phyloP scores from a whole-genome alignment of 2,329 filamentous ascomycete species.

The Bipolaris gigantea region DNA sequence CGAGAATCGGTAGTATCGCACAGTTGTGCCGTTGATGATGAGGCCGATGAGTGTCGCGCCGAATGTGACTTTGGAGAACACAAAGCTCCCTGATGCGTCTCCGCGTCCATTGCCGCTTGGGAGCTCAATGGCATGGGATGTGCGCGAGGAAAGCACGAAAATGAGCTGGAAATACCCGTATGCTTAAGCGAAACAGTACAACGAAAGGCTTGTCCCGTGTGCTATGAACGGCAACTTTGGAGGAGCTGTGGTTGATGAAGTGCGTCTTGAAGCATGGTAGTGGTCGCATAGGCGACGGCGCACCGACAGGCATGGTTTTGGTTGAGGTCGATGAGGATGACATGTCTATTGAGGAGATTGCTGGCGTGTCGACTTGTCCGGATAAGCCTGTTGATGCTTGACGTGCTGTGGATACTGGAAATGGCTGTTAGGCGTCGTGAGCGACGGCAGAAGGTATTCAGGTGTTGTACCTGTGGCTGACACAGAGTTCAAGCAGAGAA shows the following conservation, averaged over 20 bases:
- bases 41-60: constrained; percentile 19
- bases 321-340: no score
- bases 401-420: no score
- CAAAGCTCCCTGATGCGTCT: constrained; percentile 10
- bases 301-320: no score
- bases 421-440: no score
- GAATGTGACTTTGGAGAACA: constrained; percentile 26
- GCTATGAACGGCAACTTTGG: constrained; percentile 22
- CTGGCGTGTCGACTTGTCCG: no score
- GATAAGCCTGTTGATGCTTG: no score
- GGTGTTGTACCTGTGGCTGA: no score
- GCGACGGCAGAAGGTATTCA: no score
- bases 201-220: constrained; percentile 24
- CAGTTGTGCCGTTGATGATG: constrained; percentile 20
- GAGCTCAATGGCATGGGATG: constrained; percentile 29
- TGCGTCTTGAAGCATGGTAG: no score
- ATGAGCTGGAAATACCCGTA: constrained; percentile 28
- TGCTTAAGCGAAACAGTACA: constrained; percentile 24
- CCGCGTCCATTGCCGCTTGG: neutral
- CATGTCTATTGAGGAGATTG: no score
- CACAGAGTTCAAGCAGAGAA: no score
- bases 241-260: neutral
- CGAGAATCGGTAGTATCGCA: constrained; percentile 26
- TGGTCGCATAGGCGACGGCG: no score
- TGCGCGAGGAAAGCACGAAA: constrained; percentile 30